phyloP scores from a whole-genome alignment of 371 early-diverging fungal species.

The Mortierella sp. region DNA sequence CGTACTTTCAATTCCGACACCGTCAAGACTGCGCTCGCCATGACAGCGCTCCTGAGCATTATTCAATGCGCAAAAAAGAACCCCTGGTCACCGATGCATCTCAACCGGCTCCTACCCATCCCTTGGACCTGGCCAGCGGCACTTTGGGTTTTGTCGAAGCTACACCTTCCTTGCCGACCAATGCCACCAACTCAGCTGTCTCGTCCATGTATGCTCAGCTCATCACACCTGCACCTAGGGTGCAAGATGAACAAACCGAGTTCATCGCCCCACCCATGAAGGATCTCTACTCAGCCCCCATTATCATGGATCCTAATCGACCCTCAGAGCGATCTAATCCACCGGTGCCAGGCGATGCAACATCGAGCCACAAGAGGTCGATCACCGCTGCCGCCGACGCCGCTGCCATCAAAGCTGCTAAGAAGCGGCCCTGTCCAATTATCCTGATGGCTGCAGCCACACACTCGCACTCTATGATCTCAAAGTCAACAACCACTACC shows the following conservation, averaged over 20 bases:
- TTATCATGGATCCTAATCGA: background rate
- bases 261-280: background rate
- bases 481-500: background rate
- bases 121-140: background rate
- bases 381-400: background rate
- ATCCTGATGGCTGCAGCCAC: too few relatives aligned
- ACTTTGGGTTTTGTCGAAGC: background rate
- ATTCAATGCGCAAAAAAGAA: background rate
- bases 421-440: background rate
- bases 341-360: background rate
- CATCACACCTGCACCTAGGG: too few relatives aligned
- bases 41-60: background rate
- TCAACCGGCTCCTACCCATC: background rate
- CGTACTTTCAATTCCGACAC: slow-evolving; percentile 26
- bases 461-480: background rate
- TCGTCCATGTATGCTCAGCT: background rate
- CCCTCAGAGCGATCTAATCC: background rate
- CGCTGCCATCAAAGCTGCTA: background rate
- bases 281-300: slow-evolving; percentile 3
- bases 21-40: slow-evolving; percentile 6
- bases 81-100: background rate
- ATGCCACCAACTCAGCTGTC: background rate
- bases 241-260: background rate
- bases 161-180: background rate
- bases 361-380: background rate